These are phyloP conservation scores for Colletotrichum sp. DNA, from an alignment of 2,329 filamentous ascomycete genomes.

Conservation along the genomic window DNA sequence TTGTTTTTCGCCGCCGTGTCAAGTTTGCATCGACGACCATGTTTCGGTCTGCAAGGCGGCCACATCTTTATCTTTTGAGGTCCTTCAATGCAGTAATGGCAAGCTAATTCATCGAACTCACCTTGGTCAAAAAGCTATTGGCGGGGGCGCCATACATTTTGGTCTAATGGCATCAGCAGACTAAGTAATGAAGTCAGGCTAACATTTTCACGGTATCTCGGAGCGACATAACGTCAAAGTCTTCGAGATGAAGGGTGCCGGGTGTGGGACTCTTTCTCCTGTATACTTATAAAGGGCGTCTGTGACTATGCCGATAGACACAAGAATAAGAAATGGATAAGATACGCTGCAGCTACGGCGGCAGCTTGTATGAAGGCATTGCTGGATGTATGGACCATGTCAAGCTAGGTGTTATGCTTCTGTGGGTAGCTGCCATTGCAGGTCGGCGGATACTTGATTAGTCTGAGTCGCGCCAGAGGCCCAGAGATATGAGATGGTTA, in stretches of 20 bases:
- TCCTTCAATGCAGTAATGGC: conserved; percentile 26
- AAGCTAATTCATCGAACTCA: not conserved
- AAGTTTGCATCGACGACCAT: too few species aligned
- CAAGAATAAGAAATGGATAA: conserved; percentile 42
- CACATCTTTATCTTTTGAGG: too few species aligned
- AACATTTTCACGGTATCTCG: conserved; percentile 37
- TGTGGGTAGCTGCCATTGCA: too few species aligned
- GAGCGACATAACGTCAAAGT: conserved; percentile 24
- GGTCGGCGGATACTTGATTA: too few species aligned
- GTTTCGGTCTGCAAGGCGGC: too few species aligned
- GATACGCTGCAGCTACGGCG: conserved; percentile 42
- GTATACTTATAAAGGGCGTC: conserved; percentile 40
- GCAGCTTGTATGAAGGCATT: conserved; percentile 31
- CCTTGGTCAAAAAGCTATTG: not conserved
- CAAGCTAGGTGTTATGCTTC: not conserved
- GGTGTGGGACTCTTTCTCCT: conserved; percentile 32
- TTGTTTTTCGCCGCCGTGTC: too few species aligned
- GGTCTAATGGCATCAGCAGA: conserved; percentile 42
- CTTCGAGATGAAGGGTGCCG: conserved; percentile 41
- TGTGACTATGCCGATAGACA: conserved; percentile 47
- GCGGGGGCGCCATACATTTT: too few species aligned
- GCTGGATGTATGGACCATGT: not conserved
- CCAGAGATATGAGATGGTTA: fast-evolving
- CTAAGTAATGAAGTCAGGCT: conserved; percentile 39
- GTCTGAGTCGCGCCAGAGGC: too few species aligned